Evolutionary conservation across 306 rosid species (phyloP).

Genomic region (Oxytropis ochrocephala): DNA sequence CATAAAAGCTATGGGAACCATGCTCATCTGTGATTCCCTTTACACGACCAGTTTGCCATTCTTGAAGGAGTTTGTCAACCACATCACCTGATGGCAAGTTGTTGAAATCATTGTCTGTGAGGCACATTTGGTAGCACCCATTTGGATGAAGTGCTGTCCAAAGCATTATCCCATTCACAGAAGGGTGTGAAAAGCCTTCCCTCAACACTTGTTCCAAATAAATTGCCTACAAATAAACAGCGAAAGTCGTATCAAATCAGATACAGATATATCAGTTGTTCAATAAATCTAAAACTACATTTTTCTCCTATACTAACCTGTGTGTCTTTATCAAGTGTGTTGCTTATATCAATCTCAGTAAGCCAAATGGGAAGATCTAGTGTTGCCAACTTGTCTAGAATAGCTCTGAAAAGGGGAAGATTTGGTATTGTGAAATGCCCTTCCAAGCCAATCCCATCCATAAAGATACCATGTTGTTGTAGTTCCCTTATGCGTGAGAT

Average conservation of each 20-base stretch:
- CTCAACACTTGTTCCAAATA: conserved; percentile 72
- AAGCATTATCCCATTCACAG: conserved; percentile 80
- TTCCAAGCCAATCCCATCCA: conserved; percentile 93
- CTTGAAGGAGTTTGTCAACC: conserved; percentile 71
- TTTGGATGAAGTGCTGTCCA: conserved; percentile 78
- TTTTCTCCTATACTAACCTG: conserved; percentile 41
- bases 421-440: conserved; percentile 74
- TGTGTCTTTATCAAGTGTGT: conserved; percentile 34
- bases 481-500: conserved; percentile 53
- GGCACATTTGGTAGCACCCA: conserved; percentile 91
- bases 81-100: conserved; percentile 78
- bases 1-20: conserved; percentile 69
- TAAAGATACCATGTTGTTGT: conserved; percentile 42
- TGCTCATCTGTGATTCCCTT: conserved; percentile 52
- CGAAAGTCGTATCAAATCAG: too few species aligned
- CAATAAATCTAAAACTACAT: too few species aligned
- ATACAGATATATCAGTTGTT: too few species aligned
- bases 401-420: conserved; percentile 72
- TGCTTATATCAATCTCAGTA: conserved; percentile 87
- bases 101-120: conserved; percentile 52
- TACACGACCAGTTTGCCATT: conserved; percentile 53
- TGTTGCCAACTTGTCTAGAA: conserved; percentile 78
- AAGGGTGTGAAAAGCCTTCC: conserved; percentile 85
- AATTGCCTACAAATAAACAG: conserved; percentile 31
- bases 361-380: conserved; percentile 81